phyloP scores from a whole-genome alignment of 2,329 filamentous ascomycete genomes.

The Stachybotrys elegans region DNA sequence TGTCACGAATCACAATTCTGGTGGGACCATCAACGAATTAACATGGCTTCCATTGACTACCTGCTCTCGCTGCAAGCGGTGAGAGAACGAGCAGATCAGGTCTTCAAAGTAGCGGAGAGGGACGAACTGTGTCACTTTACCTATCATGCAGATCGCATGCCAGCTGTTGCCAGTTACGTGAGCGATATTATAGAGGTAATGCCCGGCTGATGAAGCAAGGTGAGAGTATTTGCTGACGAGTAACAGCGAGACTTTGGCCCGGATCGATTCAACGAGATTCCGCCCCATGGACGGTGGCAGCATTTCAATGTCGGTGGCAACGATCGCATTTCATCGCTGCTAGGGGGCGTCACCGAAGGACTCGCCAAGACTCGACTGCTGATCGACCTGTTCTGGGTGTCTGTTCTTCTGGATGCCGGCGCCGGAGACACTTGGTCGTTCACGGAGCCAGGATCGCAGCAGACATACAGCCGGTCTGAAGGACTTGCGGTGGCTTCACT shows the following conservation, averaged over 20 bases:
- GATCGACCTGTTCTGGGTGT: constrained; percentile 58
- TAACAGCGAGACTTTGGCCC: constrained; percentile 49
- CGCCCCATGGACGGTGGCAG: constrained; percentile 56
- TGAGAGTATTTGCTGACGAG: too few species aligned
- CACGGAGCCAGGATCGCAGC: constrained; percentile 30
- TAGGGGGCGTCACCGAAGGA: constrained; percentile 33
- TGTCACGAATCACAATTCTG: background rate
- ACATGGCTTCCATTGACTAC: too few species aligned
- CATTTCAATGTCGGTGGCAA: constrained; percentile 56
- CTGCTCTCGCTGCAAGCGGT: constrained; percentile 30
- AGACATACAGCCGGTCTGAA: constrained; percentile 37
- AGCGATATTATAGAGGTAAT: constrained; percentile 35
- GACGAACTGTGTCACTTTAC: constrained; percentile 36
- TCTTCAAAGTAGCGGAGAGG: constrained; percentile 29
- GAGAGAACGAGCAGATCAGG: constrained; percentile 26
- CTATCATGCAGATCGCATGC: constrained; percentile 31
- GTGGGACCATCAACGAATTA: too few species aligned
- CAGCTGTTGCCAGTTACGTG: constrained; percentile 36
- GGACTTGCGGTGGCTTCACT: constrained; percentile 46
- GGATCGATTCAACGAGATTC: constrained; percentile 39
- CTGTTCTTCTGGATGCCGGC: constrained; percentile 52
- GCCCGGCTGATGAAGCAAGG: too few species aligned
- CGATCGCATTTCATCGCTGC: constrained; percentile 39
- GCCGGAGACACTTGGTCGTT: constrained; percentile 46
- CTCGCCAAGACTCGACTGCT: constrained; percentile 46